Evolutionary conservation across 805 yeast species (phyloP).

Genomic region (Sugiyamaella chiloensis): DNA sequence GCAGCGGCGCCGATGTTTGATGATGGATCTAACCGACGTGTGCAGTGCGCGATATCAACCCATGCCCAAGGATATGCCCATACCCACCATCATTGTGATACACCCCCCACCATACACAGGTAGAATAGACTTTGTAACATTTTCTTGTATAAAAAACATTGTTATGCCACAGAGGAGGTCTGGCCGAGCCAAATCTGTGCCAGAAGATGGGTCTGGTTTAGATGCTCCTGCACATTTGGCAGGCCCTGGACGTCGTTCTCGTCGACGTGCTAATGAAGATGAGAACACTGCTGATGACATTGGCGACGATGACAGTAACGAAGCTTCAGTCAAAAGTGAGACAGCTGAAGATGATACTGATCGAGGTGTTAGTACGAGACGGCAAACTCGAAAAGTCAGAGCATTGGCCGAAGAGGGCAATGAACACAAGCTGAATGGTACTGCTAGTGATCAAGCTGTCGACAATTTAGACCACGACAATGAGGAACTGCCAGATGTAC

Average conservation of each 20-base stretch:
- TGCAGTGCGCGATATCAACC: too few relatives aligned
- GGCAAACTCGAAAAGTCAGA: slow-evolving; percentile 2
- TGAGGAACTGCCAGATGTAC: slow-evolving; percentile 6
- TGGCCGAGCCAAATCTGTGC: slow-evolving; percentile 1
- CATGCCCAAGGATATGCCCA: too few relatives aligned
- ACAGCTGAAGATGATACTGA: not conserved
- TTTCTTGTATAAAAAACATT: too few relatives aligned
- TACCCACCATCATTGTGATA: too few relatives aligned
- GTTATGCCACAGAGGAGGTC: slow-evolving; percentile 3
- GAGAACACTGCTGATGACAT: not conserved
- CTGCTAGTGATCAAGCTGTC: not conserved
- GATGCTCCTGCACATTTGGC: not conserved
- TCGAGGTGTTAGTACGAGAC: not conserved
- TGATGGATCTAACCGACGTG: too few relatives aligned
- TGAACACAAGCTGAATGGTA: not conserved
- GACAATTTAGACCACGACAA: not conserved
- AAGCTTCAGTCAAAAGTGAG: slow-evolving; percentile 1
- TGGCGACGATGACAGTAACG: slow-evolving; percentile 2
- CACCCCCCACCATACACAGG: too few relatives aligned
- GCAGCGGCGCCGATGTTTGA: too few relatives aligned
- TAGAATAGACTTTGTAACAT: too few relatives aligned
- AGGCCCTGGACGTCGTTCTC: not conserved
- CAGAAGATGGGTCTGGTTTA: not conserved
- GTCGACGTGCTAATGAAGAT: not conserved
- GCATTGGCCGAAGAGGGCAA: not conserved